Base-by-base conservation (phyloP, 1,284 basidiomycete species). In the Pterula multifida region DNA sequence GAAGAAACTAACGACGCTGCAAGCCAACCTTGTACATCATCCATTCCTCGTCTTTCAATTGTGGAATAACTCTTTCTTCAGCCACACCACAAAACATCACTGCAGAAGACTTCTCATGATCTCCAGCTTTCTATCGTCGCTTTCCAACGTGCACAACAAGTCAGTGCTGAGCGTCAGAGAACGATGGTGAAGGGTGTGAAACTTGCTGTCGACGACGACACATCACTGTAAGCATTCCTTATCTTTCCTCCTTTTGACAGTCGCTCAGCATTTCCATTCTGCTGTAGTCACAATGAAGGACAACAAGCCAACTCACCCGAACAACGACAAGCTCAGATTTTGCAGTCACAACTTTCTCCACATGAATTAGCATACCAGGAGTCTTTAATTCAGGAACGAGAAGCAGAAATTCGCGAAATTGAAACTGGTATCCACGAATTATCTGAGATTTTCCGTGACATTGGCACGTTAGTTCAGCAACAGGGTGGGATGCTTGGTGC, bases 291-390 rank as follows among this genome's bases (percentile, higher is more conserved):
- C 48, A 28, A 51, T 63, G 69, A 49, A 67, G 70, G 53, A 61
- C 63, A 15, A 61, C 64, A 52, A 58, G 63, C 35, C 56, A 61
- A 53, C 52, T 64, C 68, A 4, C 71, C 72, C 26, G 68, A 73
- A 50, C 79, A 84, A 57, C 76, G 79, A 50, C 85, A 89, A 62
- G 80, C 78, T 1, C 85, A 85, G 58, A 65, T 85, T 1, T 61
- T 87, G 28, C 86, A 89, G 59, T 69, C 71, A 47, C 79, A 90
- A 64, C 69, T 94, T 48, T 84, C 90, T 0, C 85, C 89, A 0
- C 85, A 90, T 56, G 95, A 98, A 64, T 76, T 98, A 24, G 92
- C 92, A 32, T 95, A 95, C 64, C 96, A 98, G 63, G 95, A 99
- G 60, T 89, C 90, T 11, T 70, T 98, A 32, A 96, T 98, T 54